Conservation (phyloP, 768 basidiomycete genomes). For the Mycena filopes region DNA sequence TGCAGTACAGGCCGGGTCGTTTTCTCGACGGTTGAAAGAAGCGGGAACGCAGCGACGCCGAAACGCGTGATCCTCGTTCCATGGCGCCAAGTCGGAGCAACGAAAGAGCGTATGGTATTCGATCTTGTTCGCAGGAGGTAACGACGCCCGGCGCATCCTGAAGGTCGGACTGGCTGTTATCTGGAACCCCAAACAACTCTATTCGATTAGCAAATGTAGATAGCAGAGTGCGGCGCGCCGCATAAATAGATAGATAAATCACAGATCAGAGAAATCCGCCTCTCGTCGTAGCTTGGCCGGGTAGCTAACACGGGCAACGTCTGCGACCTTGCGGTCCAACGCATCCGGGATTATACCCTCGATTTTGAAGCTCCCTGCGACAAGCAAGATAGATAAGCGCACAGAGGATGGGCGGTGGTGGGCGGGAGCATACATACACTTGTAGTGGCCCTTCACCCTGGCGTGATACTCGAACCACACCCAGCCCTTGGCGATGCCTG, state of each 20-base stretch:
- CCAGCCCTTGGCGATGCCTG: constrained; percentile 31
- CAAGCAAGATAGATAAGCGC: constrained; percentile 6
- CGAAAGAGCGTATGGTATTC: no score
- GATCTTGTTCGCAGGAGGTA: no score
- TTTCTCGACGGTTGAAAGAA: no score
- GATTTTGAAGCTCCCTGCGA: constrained; percentile 34
- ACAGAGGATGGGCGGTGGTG: constrained; percentile 1
- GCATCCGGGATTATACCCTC: constrained; percentile 20
- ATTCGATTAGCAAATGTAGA: constrained; percentile 21
- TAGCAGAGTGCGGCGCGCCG: not conserved
- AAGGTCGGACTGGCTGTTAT: not conserved
- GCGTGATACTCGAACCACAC: constrained; percentile 36
- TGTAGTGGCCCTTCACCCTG: constrained; percentile 31
- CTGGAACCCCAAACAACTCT: constrained; percentile 13
- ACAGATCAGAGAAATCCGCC: constrained; percentile 32
- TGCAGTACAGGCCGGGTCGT: no score
- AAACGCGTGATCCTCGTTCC: no score
- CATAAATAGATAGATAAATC: constrained; percentile 15
- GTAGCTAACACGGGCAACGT: constrained; percentile 23
- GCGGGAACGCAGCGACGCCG: no score
- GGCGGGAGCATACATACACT: constrained; percentile 22
- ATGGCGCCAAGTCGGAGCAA: no score
- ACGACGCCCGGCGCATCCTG: no score
- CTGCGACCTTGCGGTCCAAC: constrained; percentile 24
- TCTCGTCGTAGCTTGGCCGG: constrained; percentile 30